Evolutionary conservation across 129 eudicot genomes (phyloP), one percentile per base, ranked within the genome.

Genomic region (Flaveria trinervia): DNA sequence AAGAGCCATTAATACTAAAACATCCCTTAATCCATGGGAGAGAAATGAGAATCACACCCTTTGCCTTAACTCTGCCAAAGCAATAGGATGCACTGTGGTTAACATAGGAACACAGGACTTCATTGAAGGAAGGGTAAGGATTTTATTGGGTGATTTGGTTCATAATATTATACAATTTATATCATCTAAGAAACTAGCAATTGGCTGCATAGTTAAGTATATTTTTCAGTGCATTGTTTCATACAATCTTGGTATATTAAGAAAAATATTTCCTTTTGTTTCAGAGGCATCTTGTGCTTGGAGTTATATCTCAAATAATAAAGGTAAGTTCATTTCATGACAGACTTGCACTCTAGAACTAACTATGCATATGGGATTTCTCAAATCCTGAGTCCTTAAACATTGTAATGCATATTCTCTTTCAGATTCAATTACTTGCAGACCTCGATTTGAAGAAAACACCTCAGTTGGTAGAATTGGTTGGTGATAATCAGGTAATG

Each of bases 241-340:
- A 39, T 66, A 16, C 51, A 3, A 66, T 66, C 51, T 16, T 62
- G 66, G 57, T 20, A 33, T 28, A 65, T 10, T 80, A 33, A 50
- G 41, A 30, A 17, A 69, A 60, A 11, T 54, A 9, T 69, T 79
- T 70, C 65, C 83, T 86, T 80, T 79, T 46, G 23, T 76, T 79
- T 30, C 98, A 93, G 98, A 88, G 98, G 72, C 98, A 93, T 82
- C 98, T 93, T 75, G 98, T 93, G 84, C 93, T 93, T 78, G 98
- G 98, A 72, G 84, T 93, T 74, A 90, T 93, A 78, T 92, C 98
- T 36, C 97, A 93, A 87, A 93, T 93, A 41, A 90, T 93, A 65
- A 93, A 93, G 89, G 98, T 93, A 84, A 69, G 60, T 57, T 79
- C 30, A 72, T 57, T 51, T 49, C 23, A 67, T 79, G 55, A 28